phyloP scores from a whole-genome alignment of 2,329 filamentous ascomycete genomes.

The Cordyceps cicadae region DNA sequence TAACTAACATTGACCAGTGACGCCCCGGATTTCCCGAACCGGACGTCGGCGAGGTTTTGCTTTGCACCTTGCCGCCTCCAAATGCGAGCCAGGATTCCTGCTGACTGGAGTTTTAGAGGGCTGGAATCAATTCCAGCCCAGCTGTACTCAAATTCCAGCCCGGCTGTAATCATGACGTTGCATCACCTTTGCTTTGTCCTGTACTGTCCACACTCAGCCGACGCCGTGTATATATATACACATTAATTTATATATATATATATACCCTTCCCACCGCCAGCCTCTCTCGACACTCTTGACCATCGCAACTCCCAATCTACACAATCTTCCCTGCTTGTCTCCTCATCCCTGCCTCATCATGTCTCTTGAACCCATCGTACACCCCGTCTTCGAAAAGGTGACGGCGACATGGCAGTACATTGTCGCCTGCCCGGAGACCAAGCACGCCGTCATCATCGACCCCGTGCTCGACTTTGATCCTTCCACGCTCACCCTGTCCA shows the following conservation, averaged over 20 bases:
- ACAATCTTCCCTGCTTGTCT: neutral
- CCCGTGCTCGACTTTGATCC: conserved; percentile 51
- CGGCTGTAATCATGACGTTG: neutral
- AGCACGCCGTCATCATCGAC: conserved; percentile 49
- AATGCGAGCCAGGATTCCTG: neutral
- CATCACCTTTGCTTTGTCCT: neutral
- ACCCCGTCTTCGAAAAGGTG: conserved; percentile 29
- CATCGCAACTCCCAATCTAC: neutral
- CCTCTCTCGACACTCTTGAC: neutral
- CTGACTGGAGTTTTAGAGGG: no score
- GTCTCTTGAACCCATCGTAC: conserved; percentile 17
- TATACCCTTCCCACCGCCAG: neutral
- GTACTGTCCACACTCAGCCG: neutral
- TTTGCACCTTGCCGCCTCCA: neutral
- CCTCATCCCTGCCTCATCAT: no score
- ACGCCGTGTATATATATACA: neutral
- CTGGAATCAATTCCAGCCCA: no score
- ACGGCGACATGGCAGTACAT: conserved; percentile 54
- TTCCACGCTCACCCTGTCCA: conserved; percentile 24
- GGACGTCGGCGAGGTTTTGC: neutral
- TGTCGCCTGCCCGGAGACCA: conserved; percentile 44
- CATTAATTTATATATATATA: neutral
- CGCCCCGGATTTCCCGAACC: neutral
- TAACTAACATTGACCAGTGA: neutral
- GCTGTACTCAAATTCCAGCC: neutral